phyloP scores from a whole-genome alignment of 2,329 filamentous ascomycete genomes.

The Cladophialophora psammophila region DNA sequence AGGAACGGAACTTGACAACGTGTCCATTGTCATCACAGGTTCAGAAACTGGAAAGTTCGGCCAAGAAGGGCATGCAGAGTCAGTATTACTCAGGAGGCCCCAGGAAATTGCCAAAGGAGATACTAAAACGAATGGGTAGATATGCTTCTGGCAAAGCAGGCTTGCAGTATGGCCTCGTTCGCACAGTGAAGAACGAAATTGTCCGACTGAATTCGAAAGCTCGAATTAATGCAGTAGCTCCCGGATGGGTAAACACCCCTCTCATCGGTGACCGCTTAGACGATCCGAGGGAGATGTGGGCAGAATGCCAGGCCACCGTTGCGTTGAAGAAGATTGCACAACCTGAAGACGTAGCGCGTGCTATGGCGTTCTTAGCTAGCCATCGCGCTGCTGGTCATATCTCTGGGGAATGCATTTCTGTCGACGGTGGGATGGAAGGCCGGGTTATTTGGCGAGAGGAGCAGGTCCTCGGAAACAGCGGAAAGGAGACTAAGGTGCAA shows the following conservation, averaged over 20 bases:
- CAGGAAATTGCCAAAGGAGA: not conserved
- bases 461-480: conserved; percentile 43
- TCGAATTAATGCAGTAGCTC: conserved; percentile 61
- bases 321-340: conserved; percentile 57
- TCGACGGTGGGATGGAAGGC: conserved; percentile 62
- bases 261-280: conserved; percentile 59
- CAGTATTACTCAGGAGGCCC: conserved; percentile 7
- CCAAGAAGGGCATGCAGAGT: conserved; percentile 58
- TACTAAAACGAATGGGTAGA: conserved; percentile 14
- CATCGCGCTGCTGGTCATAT: conserved; percentile 62
- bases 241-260: conserved; percentile 58
- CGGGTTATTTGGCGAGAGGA: conserved; percentile 58
- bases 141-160: conserved; percentile 61
- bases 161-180: conserved; percentile 61
- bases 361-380: conserved; percentile 59
- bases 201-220: conserved; percentile 59
- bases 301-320: conserved; percentile 60
- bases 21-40: conserved; percentile 62
- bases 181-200: conserved; percentile 63
- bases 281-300: conserved; percentile 59
- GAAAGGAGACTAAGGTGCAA: conserved; percentile 5
- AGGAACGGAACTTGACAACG: conserved; percentile 55
- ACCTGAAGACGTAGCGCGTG: conserved; percentile 58
- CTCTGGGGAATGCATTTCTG: conserved; percentile 60
- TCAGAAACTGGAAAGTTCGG: conserved; percentile 61